phyloP scores from a whole-genome alignment of 2,329 filamentous ascomycete species.

The Monascus ruber region DNA sequence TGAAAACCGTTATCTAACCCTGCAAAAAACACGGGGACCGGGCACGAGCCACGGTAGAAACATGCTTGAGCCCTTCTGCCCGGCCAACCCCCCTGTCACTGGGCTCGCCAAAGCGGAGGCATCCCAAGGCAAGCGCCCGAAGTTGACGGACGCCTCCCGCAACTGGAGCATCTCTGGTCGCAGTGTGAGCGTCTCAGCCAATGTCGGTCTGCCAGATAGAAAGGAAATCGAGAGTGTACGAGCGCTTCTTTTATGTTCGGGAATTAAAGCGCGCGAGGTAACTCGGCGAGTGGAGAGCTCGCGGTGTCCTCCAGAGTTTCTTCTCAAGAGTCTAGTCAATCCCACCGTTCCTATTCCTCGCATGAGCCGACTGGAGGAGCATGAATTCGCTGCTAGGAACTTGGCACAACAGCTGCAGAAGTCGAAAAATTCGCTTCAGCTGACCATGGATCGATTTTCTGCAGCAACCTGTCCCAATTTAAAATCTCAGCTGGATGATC shows the following conservation, averaged over 20 bases:
- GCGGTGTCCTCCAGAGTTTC: constrained; percentile 25
- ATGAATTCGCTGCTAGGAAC: constrained; percentile 42
- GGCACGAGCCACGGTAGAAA: constrained; percentile 17
- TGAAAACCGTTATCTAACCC: not conserved
- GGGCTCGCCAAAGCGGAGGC: constrained; percentile 33
- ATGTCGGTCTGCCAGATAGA: constrained; percentile 40
- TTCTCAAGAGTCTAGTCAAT: constrained; percentile 19
- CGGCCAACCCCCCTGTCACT: constrained; percentile 33
- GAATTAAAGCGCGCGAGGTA: constrained; percentile 83
- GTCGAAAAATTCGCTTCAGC: constrained; percentile 33
- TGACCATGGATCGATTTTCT: constrained; percentile 36
- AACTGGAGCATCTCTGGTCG: constrained; percentile 50
- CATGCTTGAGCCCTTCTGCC: constrained; percentile 16
- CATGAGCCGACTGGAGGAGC: constrained; percentile 40
- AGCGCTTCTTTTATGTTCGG: constrained; percentile 66
- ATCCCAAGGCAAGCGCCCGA: constrained; percentile 20
- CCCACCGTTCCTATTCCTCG: constrained; percentile 23
- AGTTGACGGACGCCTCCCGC: constrained; percentile 31
- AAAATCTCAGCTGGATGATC: constrained; percentile 29
- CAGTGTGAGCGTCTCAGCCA: constrained; percentile 25
- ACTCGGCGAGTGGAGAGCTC: constrained; percentile 49
- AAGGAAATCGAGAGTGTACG: constrained; percentile 72
- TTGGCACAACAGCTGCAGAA: constrained; percentile 39
- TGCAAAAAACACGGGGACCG: constrained; percentile 4
- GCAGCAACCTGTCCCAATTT: constrained; percentile 35